Percentiles rank a stretch among this genome's conserved stretches.
Evolutionary conservation across 805 yeast species (phyloP).

Genomic region (Yarrowia sp.): DNA sequence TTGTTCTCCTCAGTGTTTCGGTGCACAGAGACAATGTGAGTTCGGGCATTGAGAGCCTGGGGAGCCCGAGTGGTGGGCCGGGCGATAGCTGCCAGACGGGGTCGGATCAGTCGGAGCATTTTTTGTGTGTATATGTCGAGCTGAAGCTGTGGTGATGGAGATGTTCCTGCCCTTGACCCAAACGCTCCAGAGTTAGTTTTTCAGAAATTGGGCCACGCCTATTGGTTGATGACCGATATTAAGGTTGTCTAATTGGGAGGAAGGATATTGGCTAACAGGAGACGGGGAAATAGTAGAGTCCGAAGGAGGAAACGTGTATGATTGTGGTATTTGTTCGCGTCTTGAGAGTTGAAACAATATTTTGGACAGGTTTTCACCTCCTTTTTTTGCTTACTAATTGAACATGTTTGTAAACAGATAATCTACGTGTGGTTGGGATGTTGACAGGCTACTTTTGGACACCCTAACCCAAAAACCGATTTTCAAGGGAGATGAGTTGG

Average conservation of each 20-base stretch:
- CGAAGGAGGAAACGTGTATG: not conserved
- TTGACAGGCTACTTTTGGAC: not conserved
- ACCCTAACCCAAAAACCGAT: not conserved
- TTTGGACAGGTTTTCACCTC: not conserved
- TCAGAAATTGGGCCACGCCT: slow-evolving; percentile 18
- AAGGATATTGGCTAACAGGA: slow-evolving; percentile 8
- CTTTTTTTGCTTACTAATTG: not conserved
- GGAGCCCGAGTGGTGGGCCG: slow-evolving; percentile 23
- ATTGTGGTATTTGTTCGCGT: not conserved
- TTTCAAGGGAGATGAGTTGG: no score
- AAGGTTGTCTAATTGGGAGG: slow-evolving; percentile 12
- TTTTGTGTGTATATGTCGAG: not conserved
- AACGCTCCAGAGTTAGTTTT: slow-evolving; percentile 16
- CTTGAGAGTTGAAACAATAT: not conserved
- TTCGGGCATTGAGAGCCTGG: slow-evolving; percentile 27
- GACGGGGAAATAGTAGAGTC: not conserved
- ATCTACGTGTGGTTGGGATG: not conserved
- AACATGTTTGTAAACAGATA: not conserved
- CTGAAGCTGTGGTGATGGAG: slow-evolving; percentile 3
- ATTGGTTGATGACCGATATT: not conserved
- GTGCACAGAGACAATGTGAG: slow-evolving; percentile 50
- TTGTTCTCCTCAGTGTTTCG: slow-evolving; percentile 69
- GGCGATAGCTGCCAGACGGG: slow-evolving; percentile 18
- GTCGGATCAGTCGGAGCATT: slow-evolving; percentile 24
- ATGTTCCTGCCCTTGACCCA: not conserved